phyloP scores from a whole-genome alignment of 768 basidiomycete species.

The Tylopilus subfusipes region DNA sequence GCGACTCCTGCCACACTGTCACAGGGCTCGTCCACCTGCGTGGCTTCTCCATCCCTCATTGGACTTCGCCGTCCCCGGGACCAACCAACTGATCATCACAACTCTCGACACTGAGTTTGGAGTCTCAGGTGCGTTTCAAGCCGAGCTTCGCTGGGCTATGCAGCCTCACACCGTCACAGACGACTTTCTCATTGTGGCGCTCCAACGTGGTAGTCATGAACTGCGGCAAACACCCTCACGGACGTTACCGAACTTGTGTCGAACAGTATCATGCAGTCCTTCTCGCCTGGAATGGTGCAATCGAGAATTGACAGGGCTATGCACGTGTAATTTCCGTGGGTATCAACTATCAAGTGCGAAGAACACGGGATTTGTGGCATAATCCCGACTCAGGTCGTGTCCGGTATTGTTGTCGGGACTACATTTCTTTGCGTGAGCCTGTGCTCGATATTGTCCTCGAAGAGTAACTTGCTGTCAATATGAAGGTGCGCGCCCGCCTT shows the following conservation, averaged over 20 bases:
- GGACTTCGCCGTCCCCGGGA: neutral
- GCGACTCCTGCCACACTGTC: neutral
- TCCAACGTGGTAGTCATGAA: conserved; percentile 6
- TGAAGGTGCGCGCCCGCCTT: conserved; percentile 14
- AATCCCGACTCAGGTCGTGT: neutral
- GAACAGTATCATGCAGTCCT: neutral
- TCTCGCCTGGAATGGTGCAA: conserved; percentile 8
- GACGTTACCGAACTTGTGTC: conserved; percentile 1
- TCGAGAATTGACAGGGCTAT: conserved; percentile 15
- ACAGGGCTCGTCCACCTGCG: neutral
- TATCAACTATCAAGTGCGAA: neutral
- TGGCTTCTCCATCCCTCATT: neutral
- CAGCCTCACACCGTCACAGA: neutral
- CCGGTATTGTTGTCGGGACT: conserved; percentile 1
- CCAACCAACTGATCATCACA: neutral
- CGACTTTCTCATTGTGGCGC: neutral
- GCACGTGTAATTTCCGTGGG: conserved; percentile 22
- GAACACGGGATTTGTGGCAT: neutral
- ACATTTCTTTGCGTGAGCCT: conserved; percentile 13
- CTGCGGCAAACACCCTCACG: neutral
- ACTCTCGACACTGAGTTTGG: neutral
- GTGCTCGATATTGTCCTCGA: conserved; percentile 6
- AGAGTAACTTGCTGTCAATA: conserved; percentile 4
- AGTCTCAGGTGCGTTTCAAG: neutral
- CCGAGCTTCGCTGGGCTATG: neutral